Conservation (phyloP, 2,329 filamentous ascomycete genomes). For the Daldinia eschscholtzii region DNA sequence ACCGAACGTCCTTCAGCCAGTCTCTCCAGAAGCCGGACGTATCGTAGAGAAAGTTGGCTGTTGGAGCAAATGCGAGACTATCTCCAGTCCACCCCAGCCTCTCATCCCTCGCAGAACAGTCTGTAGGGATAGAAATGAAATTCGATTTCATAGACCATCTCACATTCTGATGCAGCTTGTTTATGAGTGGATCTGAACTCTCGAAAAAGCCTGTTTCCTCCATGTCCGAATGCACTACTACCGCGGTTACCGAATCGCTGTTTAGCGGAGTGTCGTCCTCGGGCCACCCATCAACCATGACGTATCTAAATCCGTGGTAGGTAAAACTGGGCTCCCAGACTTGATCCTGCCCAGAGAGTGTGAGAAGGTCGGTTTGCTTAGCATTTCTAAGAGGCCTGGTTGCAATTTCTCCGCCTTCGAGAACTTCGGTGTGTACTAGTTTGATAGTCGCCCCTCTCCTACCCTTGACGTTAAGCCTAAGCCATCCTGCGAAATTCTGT, state of each 20-base stretch:
- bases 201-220: conserved; percentile 62
- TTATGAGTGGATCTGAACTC: conserved; percentile 65
- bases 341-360: conserved; percentile 59
- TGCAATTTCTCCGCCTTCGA: conserved; percentile 59
- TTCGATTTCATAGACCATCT: conserved; percentile 70
- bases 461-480: conserved; percentile 53
- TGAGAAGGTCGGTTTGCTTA: conserved; percentile 43
- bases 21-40: conserved; percentile 62
- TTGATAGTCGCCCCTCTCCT: conserved; percentile 57
- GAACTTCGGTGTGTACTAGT: conserved; percentile 67
- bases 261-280: conserved; percentile 47
- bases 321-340: conserved; percentile 64
- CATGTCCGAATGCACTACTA: conserved; percentile 67
- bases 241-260: conserved; percentile 48
- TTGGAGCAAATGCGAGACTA: conserved; percentile 60
- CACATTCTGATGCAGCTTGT: conserved; percentile 67
- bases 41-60: conserved; percentile 67
- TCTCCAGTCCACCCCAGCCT: conserved; percentile 65
- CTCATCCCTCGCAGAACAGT: conserved; percentile 63
- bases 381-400: conserved; percentile 48
- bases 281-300: conserved; percentile 59
- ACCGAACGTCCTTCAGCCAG: conserved; percentile 64
- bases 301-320: conserved; percentile 66
- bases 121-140: conserved; percentile 68
- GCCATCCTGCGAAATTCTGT: conserved; percentile 62